Evolutionary conservation across 75 land plant species (phyloP).

Genomic region (Selaginella tamariscina): DNA sequence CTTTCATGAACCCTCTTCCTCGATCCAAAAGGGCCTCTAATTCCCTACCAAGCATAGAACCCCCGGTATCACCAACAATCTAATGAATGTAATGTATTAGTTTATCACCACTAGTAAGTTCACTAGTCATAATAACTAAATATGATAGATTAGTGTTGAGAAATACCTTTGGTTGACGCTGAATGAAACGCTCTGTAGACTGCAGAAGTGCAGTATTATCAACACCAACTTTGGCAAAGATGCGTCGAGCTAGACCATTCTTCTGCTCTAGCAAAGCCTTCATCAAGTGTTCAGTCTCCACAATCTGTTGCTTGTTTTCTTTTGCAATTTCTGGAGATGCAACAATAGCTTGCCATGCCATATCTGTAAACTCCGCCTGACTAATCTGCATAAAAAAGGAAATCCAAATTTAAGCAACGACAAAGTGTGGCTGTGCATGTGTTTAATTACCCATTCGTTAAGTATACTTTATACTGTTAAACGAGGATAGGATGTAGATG

Average conservation of each 20-base stretch:
- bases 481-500: too few species aligned
- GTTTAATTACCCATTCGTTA: too few species aligned
- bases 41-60: conserved; percentile 68
- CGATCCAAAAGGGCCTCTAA: conserved; percentile 52
- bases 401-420: neutral
- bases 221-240: conserved; percentile 75
- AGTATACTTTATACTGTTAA: too few species aligned
- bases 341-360: conserved; percentile 94
- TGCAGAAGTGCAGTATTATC: conserved; percentile 72
- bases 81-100: conserved; percentile 11
- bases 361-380: conserved; percentile 77
- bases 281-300: conserved; percentile 92
- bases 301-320: conserved; percentile 70
- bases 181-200: conserved; percentile 70
- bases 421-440: too few species aligned
- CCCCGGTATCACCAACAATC: conserved; percentile 72
- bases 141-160: neutral
- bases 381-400: conserved; percentile 33
- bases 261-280: conserved; percentile 83
- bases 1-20: conserved; percentile 58
- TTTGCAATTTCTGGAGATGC: conserved; percentile 79
- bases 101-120: conserved; percentile 4
- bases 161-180: conserved; percentile 78
- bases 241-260: conserved; percentile 86
- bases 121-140: neutral